Evolutionary conservation across 78 protist species (phyloP).

Genomic region (Creolimax fragrantissima): DNA sequence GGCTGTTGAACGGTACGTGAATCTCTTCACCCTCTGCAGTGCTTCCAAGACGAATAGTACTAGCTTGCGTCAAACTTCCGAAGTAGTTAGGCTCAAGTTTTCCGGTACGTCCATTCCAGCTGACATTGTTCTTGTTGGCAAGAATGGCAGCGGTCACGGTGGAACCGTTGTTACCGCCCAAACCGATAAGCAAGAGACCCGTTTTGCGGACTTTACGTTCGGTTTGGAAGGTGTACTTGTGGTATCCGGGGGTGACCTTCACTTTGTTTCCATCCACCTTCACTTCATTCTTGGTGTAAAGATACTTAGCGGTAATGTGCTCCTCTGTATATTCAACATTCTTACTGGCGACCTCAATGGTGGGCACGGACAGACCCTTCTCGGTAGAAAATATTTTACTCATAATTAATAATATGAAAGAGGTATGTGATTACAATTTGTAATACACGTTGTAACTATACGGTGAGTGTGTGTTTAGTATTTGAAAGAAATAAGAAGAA

Average conservation of each 20-base stretch:
- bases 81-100: conserved; percentile 83
- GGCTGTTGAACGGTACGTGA: conserved; percentile 61
- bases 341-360: not conserved
- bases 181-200: conserved; percentile 93
- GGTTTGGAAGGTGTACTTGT: conserved; percentile 40
- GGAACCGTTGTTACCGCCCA: conserved; percentile 99
- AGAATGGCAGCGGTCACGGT: conserved; percentile 84
- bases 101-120: conserved; percentile 84
- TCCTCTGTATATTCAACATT: conserved; percentile 55
- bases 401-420: no score
- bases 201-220: conserved; percentile 37
- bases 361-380: not conserved
- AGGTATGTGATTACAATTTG: no score
- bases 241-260: conserved; percentile 51
- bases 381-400: not conserved
- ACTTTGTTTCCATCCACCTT: conserved; percentile 13
- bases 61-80: conserved; percentile 89
- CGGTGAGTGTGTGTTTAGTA: no score
- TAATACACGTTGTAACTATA: no score
- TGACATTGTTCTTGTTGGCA: conserved; percentile 83
- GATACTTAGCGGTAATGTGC: conserved; percentile 52
- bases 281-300: conserved; percentile 51
- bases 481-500: no score
- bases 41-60: conserved; percentile 75
- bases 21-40: conserved; percentile 62